Conservation (phyloP, 2,329 filamentous ascomycete genomes). For the Fusarium sp. region DNA sequence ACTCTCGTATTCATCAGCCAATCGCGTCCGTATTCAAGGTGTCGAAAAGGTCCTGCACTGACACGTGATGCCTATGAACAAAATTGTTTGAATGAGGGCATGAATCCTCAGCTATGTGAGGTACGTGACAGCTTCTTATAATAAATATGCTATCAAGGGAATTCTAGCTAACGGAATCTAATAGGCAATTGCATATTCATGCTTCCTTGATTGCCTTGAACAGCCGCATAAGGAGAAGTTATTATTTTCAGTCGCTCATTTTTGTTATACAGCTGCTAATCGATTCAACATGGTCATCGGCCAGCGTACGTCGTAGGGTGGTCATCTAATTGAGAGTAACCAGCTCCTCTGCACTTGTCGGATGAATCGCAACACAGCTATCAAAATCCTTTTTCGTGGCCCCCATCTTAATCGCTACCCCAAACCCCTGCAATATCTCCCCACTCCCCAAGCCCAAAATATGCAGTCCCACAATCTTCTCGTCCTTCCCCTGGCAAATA, state of each 20-base stretch:
- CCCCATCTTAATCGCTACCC: background rate
- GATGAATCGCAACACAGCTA: background rate
- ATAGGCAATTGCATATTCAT: no score
- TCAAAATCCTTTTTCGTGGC: background rate
- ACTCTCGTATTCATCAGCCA: no score
- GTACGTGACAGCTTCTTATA: no score
- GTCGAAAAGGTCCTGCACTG: background rate
- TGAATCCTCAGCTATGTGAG: background rate
- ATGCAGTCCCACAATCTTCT: background rate
- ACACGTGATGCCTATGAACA: background rate
- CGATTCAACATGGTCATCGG: rapidly evolving
- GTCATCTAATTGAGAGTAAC: background rate
- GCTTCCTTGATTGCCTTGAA: no score
- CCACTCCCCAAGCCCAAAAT: background rate
- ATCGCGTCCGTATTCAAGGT: no score
- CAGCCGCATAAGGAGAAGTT: no score
- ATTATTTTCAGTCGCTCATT: background rate
- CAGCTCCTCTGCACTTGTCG: background rate
- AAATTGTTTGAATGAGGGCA: background rate
- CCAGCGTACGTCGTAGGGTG: no score
- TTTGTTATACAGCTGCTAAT: background rate
- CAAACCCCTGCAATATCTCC: background rate
- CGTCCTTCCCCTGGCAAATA: background rate
- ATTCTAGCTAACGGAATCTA: background rate
- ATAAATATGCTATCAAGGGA: no score